phyloP scores from a whole-genome alignment of 768 basidiomycete species.

The Leccinum sublutescens region DNA sequence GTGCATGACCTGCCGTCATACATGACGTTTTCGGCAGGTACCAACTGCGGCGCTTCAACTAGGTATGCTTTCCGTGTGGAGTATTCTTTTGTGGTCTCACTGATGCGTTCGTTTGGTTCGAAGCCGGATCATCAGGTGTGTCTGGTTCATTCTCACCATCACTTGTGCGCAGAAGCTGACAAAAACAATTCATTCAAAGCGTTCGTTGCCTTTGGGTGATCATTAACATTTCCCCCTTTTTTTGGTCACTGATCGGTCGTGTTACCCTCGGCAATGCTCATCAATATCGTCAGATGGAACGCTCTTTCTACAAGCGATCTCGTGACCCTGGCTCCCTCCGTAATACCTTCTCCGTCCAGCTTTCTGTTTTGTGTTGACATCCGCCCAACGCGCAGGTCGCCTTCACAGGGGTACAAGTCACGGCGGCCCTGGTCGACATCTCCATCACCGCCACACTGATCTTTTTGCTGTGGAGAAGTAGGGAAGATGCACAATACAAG shows the following conservation, averaged over 20 bases:
- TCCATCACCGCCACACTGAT: slow-evolving; percentile 15
- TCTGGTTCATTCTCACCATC: background rate
- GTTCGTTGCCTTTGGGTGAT: slow-evolving; percentile 15
- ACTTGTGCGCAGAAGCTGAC: background rate
- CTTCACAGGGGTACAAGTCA: slow-evolving; percentile 8
- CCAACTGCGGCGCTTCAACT: slow-evolving; percentile 18
- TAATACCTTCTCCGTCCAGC: background rate
- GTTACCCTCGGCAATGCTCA: background rate
- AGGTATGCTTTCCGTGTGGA: slow-evolving; percentile 6
- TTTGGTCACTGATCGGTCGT: background rate
- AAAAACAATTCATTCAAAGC: slow-evolving; percentile 7
- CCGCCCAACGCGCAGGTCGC: slow-evolving; percentile 3
- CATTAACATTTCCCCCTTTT: background rate
- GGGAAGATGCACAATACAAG: slow-evolving; percentile 16
- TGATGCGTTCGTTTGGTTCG: background rate
- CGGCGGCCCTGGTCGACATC: slow-evolving; percentile 12
- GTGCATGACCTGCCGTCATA: background rate
- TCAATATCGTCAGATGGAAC: slow-evolving; percentile 6
- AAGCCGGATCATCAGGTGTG: slow-evolving; percentile 15
- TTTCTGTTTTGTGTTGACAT: background rate
- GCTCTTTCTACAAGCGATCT: slow-evolving; percentile 14
- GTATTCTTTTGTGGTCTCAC: background rate
- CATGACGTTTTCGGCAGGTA: slow-evolving; percentile 10
- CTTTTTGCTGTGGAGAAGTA: slow-evolving; percentile 14
- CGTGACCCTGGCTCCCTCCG: slow-evolving; percentile 5